These are phyloP conservation scores for Vachellia collinsii DNA, from an alignment of 306 rosid species.

Conservation along the genomic window DNA sequence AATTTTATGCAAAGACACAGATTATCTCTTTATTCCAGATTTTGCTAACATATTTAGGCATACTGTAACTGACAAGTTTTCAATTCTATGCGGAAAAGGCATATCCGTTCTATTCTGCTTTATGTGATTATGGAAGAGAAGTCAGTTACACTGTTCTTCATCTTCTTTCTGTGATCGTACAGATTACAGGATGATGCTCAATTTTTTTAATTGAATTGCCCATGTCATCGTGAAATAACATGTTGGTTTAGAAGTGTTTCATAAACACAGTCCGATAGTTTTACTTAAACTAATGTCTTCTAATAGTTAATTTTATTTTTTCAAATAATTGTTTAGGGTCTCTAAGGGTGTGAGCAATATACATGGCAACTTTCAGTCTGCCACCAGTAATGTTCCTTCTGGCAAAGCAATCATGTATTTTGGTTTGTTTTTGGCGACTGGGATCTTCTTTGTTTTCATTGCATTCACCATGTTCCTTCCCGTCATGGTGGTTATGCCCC, in stretches of 20 bases:
- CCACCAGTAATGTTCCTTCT: constrained; percentile 87
- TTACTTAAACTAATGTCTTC: constrained; percentile 27
- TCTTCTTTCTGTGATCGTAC: constrained; percentile 25
- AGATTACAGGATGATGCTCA: background rate
- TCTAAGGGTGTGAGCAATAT: constrained; percentile 95
- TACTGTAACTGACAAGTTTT: constrained; percentile 11
- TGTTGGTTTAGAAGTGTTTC: constrained; percentile 29
- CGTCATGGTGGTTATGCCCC: constrained; percentile 97
- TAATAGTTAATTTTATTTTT: constrained; percentile 31
- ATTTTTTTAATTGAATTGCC: constrained; percentile 4
- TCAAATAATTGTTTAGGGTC: constrained; percentile 56
- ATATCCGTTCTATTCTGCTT: constrained; percentile 27
- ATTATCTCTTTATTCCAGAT: background rate
- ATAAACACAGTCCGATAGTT: constrained; percentile 16
- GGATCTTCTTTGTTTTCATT: constrained; percentile 90
- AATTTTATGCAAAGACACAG: background rate
- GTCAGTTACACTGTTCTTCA: constrained; percentile 14
- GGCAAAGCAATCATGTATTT: constrained; percentile 94
- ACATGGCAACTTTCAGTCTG: constrained; percentile 88
- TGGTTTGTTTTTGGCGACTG: constrained; percentile 85
- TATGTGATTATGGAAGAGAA: constrained; percentile 25
- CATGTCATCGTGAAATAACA: constrained; percentile 25
- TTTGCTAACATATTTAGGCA: constrained; percentile 11
- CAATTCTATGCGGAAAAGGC: constrained; percentile 11
- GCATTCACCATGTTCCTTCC: constrained; percentile 97